phyloP scores from a whole-genome alignment of 2,329 filamentous ascomycete genomes.

The Stylonectria norvegica region DNA sequence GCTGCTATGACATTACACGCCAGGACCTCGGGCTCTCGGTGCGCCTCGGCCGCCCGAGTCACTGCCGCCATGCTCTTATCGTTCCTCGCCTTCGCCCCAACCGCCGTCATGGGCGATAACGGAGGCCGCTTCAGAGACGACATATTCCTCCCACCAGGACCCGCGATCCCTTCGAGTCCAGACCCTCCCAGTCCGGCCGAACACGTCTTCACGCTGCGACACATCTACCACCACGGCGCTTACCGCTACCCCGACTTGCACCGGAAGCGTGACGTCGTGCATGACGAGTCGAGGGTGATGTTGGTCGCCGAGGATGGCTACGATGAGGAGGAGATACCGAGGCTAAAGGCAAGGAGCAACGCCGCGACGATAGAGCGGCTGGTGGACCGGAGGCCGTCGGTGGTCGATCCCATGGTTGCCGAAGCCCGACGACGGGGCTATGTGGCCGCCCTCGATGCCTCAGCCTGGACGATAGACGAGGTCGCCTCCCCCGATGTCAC shows the following conservation, averaged over 20 bases:
- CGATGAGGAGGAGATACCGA: conserved; percentile 47
- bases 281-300: conserved; percentile 54
- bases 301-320: conserved; percentile 58
- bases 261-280: conserved; percentile 66
- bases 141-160: conserved; percentile 40
- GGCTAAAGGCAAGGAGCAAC: conserved; percentile 61
- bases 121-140: conserved; percentile 40
- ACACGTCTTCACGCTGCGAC: conserved; percentile 68
- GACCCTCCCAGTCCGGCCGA: conserved; percentile 49
- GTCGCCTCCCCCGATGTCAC: conserved; percentile 76
- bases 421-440: conserved; percentile 66
- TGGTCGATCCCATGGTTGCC: conserved; percentile 75
- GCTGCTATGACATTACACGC: conserved; percentile 12
- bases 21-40: conserved; percentile 30
- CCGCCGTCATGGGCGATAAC: conserved; percentile 33
- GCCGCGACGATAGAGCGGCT: conserved; percentile 74
- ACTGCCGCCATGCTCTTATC: conserved; percentile 62
- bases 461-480: conserved; percentile 80
- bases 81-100: conserved; percentile 59
- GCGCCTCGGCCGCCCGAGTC: conserved; percentile 59
- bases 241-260: conserved; percentile 75
- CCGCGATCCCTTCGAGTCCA: conserved; percentile 38
- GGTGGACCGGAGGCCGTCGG: conserved; percentile 69
- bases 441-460: conserved; percentile 63
- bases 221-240: conserved; percentile 90